Evolutionary conservation across 1,284 basidiomycete species (phyloP).

Genomic region (Trichosporon coremiiforme): DNA sequence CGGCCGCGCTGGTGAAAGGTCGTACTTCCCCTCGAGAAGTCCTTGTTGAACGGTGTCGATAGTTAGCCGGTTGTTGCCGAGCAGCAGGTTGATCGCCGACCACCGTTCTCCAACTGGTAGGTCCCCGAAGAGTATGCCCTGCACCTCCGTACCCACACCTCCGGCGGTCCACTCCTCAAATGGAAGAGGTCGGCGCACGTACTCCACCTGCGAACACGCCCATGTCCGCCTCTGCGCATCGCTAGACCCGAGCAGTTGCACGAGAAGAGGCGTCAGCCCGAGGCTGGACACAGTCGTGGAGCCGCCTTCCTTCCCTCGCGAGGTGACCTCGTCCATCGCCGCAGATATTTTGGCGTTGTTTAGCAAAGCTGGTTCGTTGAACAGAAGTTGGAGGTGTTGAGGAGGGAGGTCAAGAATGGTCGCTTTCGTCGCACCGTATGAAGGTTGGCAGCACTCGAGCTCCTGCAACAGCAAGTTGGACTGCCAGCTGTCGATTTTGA

Average conservation of each 20-base stretch:
- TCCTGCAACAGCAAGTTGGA: constrained; percentile 35
- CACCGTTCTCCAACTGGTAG: constrained; percentile 30
- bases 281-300: constrained; percentile 27
- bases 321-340: constrained; percentile 36
- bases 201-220: constrained; percentile 38
- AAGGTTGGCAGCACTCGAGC: constrained; percentile 24
- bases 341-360: constrained; percentile 60
- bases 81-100: constrained; percentile 32
- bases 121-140: constrained; percentile 31
- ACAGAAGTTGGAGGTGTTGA: constrained; percentile 65
- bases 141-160: constrained; percentile 42
- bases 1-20: constrained; percentile 29
- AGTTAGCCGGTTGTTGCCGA: constrained; percentile 34
- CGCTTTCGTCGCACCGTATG: constrained; percentile 31
- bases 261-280: constrained; percentile 39
- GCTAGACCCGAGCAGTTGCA: constrained; percentile 36
- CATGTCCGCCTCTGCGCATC: constrained; percentile 31
- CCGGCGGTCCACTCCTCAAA: constrained; percentile 42
- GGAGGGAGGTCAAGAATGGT: constrained; percentile 54
- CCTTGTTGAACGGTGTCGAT: constrained; percentile 41
- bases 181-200: constrained; percentile 31
- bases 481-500: constrained; percentile 71
- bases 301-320: constrained; percentile 9
- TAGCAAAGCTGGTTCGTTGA: constrained; percentile 68
- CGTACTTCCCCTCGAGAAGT: constrained; percentile 38